phyloP scores from a whole-genome alignment of 2,329 filamentous ascomycete genomes.

The Orbilia ellipsospora region DNA sequence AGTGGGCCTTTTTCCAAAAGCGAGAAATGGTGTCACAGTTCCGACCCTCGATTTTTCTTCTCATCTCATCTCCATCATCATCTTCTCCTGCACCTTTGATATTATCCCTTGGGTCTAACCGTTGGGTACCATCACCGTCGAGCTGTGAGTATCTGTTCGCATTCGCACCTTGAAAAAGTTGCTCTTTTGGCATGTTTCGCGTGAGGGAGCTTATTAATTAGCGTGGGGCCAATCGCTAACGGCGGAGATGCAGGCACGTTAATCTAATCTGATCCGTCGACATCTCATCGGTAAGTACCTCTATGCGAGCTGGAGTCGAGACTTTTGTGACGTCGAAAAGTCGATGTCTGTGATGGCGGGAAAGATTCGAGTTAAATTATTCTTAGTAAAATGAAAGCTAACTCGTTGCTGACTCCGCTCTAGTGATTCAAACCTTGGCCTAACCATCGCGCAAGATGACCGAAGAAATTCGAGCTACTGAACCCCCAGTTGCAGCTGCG shows the following conservation, averaged over 20 bases:
- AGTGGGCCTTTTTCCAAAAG: not conserved
- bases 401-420: not conserved
- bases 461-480: slow-evolving; percentile 26
- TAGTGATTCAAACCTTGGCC: too few relatives aligned
- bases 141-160: not conserved
- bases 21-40: not conserved
- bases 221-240: slow-evolving; percentile 38
- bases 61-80: not conserved
- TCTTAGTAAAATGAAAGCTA: not conserved
- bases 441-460: slow-evolving; percentile 10
- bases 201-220: not conserved
- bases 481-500: slow-evolving; percentile 27
- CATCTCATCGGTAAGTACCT: slow-evolving; percentile 30
- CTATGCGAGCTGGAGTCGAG: too few relatives aligned
- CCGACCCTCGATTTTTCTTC: not conserved
- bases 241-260: slow-evolving; percentile 24
- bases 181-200: not conserved
- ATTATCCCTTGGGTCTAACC: not conserved
- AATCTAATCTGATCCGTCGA: slow-evolving; percentile 55
- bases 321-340: too few relatives aligned
- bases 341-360: too few relatives aligned
- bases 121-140: not conserved
- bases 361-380: not conserved
- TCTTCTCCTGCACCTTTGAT: not conserved
- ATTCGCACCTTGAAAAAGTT: not conserved